phyloP scores from a whole-genome alignment of 2,329 filamentous ascomycete genomes.

The Paraphoma sp. region DNA sequence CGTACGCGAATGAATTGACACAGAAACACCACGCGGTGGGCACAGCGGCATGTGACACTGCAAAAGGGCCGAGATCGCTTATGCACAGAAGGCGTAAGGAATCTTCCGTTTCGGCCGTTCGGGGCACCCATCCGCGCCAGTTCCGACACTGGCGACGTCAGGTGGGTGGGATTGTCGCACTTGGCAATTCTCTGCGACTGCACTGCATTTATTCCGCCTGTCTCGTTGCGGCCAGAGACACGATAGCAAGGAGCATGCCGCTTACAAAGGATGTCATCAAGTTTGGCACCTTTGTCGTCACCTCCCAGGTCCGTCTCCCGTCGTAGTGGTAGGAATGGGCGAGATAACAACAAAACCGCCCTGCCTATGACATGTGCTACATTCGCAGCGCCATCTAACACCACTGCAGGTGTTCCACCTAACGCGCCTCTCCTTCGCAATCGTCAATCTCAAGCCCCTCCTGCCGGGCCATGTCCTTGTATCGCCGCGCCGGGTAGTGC shows the following conservation, averaged over 20 bases:
- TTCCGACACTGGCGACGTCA: neutral
- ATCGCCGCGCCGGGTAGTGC: conserved; percentile 73
- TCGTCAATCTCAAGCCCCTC: conserved; percentile 95
- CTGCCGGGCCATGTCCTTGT: conserved; percentile 93
- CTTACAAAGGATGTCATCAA: conserved; percentile 50
- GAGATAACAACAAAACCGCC: neutral
- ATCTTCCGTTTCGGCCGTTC: conserved; percentile 18
- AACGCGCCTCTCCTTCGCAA: conserved; percentile 79
- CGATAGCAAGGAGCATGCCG: conserved; percentile 35
- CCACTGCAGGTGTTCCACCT: conserved; percentile 78
- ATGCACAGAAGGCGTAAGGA: conserved; percentile 15
- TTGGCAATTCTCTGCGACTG: neutral
- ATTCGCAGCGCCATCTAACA: neutral
- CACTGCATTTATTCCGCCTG: neutral
- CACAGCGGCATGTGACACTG: conserved; percentile 18
- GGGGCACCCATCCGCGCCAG: conserved; percentile 3
- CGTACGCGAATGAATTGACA: conserved; percentile 26
- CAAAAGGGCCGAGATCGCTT: conserved; percentile 12
- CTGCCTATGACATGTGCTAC: neutral
- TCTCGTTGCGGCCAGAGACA: neutral
- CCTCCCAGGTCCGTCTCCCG: conserved; percentile 48
- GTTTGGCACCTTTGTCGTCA: conserved; percentile 54
- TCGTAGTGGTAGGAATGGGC: conserved; percentile 5
- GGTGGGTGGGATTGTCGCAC: neutral
- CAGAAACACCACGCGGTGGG: conserved; percentile 15